A percentile compares a stretch with the other conserved stretches of the same genome.
Conservation (phyloP, 2,329 filamentous ascomycete genomes). For the Fusarium neocosmosporiellum region DNA sequence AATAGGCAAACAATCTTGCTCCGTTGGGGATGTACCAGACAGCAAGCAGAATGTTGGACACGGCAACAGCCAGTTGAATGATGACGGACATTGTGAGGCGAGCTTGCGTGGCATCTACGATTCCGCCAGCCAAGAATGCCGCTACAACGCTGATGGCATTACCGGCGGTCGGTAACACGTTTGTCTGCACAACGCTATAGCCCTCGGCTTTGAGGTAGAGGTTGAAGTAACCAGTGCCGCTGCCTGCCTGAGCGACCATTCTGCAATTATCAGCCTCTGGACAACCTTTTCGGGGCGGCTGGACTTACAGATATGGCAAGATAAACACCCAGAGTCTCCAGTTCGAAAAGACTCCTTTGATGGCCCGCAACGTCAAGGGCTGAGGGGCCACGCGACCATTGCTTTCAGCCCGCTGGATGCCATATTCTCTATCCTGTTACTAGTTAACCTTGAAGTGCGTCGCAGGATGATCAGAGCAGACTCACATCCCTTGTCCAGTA, state of each 20-base stretch:
- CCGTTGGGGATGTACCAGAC: not conserved
- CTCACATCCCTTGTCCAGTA: not conserved
- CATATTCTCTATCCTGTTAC: conserved; percentile 15
- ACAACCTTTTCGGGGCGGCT: not conserved
- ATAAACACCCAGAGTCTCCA: not conserved
- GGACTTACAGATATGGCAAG: not conserved
- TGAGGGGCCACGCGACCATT: conserved; percentile 18
- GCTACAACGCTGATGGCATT: not conserved
- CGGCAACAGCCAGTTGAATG: not conserved
- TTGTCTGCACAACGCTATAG: not conserved
- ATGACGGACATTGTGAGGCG: not conserved
- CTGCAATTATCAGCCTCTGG: not conserved
- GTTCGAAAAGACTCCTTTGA: not conserved
- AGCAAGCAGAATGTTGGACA: not conserved
- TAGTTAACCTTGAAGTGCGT: no score
- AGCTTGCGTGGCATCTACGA: not conserved
- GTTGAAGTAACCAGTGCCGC: not conserved
- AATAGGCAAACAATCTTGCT: not conserved
- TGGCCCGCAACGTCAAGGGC: conserved; percentile 1
- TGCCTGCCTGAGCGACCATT: not conserved
- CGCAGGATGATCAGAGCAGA: not conserved
- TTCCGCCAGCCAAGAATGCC: not conserved
- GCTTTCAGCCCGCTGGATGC: conserved; percentile 10
- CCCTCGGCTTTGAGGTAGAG: not conserved
- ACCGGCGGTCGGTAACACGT: not conserved